phyloP scores from a whole-genome alignment of 352 stramenopile genomes.

The Blastocystis sp. region DNA sequence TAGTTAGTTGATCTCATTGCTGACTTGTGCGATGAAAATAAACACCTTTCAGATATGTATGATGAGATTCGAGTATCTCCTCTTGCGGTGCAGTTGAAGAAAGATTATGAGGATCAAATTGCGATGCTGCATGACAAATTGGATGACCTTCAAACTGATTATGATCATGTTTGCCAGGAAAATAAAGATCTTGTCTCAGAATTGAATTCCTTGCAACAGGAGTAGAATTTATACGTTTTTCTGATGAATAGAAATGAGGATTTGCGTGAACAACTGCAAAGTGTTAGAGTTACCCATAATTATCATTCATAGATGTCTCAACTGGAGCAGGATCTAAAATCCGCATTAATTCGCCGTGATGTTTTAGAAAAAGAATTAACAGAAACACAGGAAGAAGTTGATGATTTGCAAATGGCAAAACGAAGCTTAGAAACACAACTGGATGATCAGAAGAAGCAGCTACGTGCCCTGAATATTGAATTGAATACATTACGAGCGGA shows the following conservation, averaged over 20 bases:
- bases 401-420: neutral
- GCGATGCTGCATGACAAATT: neutral
- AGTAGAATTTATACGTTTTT: neutral
- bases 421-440: constrained; percentile 9
- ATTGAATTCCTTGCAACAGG: neutral
- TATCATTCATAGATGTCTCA: neutral
- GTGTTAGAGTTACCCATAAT: neutral
- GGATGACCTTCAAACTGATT: neutral
- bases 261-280: neutral
- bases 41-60: constrained; percentile 29
- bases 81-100: constrained; percentile 27
- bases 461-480: constrained; percentile 36
- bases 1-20: constrained; percentile 28
- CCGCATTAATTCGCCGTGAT: neutral
- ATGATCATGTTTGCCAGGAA: neutral
- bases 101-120: constrained; percentile 39
- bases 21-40: constrained; percentile 50
- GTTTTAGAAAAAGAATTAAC: neutral
- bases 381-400: neutral
- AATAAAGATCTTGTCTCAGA: neutral
- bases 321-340: constrained; percentile 26
- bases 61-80: constrained; percentile 36
- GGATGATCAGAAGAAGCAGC: constrained; percentile 18
- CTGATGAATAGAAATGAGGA: neutral
- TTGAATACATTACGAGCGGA: constrained; percentile 30